Percentiles rank a stretch among this genome's conserved stretches.
These are phyloP conservation scores for Calonectria crousiana DNA, from an alignment of 2,329 filamentous ascomycete genomes.

Conservation along the genomic window DNA sequence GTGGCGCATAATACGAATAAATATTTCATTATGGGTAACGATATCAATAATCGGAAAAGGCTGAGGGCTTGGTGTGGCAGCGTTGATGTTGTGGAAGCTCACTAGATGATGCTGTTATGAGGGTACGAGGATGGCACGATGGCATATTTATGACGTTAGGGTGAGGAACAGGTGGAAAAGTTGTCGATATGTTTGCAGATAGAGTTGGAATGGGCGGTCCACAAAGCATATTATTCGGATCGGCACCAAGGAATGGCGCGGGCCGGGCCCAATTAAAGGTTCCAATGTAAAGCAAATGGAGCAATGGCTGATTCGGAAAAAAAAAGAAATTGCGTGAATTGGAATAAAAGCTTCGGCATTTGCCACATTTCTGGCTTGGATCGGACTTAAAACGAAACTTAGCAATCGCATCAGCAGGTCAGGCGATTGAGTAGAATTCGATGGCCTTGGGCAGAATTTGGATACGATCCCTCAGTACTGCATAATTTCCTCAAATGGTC, in stretches of 20 bases:
- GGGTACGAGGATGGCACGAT: not conserved
- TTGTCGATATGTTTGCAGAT: not conserved
- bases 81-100: not conserved
- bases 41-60: too few species aligned
- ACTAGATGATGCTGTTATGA: accelerated
- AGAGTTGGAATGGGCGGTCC: not conserved
- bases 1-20: not conserved
- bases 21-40: not conserved
- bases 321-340: not conserved
- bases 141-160: not conserved
- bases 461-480: not conserved
- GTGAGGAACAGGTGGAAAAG: not conserved
- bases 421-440: not conserved
- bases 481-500: not conserved
- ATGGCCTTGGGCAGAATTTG: not conserved
- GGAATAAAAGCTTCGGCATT: too few species aligned
- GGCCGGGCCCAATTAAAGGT: not conserved
- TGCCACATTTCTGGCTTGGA: not conserved
- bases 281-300: not conserved
- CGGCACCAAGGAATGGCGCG: not conserved
- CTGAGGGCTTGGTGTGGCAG: not conserved
- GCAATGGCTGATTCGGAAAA: not conserved
- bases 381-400: not conserved
- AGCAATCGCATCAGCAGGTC: too few species aligned
- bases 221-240: not conserved